These are phyloP conservation scores for Aspergillus saccharolyticus DNA, from an alignment of 495 filamentous ascomycete species.

Conservation along the genomic window DNA sequence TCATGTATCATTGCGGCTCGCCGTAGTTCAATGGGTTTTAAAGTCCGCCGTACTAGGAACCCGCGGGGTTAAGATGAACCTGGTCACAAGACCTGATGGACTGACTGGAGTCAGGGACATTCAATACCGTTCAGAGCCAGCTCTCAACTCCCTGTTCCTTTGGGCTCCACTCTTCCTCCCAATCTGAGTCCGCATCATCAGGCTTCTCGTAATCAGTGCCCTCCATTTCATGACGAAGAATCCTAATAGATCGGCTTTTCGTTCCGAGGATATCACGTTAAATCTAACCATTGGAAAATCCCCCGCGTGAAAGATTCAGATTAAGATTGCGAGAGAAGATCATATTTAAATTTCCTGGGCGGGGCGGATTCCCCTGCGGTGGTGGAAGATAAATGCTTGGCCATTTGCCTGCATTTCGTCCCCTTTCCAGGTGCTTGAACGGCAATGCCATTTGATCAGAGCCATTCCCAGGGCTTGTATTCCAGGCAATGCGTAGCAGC, in stretches of 20 bases:
- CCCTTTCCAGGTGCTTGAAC: slow-evolving; percentile 10
- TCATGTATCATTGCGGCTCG: too few relatives aligned
- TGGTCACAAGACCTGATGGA: too few relatives aligned
- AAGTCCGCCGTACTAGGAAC: too few relatives aligned
- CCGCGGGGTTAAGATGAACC: too few relatives aligned
- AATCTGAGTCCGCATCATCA: slow-evolving; percentile 13
- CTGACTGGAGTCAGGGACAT: too few relatives aligned
- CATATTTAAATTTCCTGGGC: slow-evolving; percentile 7
- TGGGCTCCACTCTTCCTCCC: neutral
- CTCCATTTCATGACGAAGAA: slow-evolving; percentile 27
- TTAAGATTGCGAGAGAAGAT: slow-evolving; percentile 12
- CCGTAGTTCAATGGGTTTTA: too few relatives aligned
- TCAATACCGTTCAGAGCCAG: slow-evolving; percentile 1
- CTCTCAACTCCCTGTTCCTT: slow-evolving; percentile 1
- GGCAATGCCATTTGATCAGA: slow-evolving; percentile 12
- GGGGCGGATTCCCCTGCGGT: neutral
- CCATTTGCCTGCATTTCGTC: neutral
- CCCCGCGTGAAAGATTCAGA: slow-evolving; percentile 16
- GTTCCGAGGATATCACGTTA: slow-evolving; percentile 13
- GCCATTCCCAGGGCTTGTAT: slow-evolving; percentile 25
- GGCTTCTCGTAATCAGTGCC: slow-evolving; percentile 18
- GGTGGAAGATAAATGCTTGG: neutral
- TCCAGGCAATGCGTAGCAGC: slow-evolving; percentile 19
- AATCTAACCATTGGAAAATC: slow-evolving; percentile 22
- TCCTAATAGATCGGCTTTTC: slow-evolving; percentile 26